phyloP scores from a whole-genome alignment of 2,329 filamentous ascomycete species.

The Boeremia lycopersici region DNA sequence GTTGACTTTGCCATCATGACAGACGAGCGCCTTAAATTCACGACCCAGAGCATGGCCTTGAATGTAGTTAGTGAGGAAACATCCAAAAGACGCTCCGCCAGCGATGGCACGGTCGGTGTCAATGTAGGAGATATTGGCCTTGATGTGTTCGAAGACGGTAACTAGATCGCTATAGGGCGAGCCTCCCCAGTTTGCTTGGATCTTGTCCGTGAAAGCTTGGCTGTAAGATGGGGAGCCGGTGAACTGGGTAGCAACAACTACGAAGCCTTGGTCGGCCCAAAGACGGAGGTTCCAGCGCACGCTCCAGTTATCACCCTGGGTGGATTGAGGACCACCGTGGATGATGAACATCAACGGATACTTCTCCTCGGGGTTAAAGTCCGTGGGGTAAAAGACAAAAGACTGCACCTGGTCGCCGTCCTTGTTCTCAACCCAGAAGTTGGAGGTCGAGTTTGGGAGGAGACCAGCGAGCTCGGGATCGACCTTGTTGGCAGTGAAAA shows the following conservation, averaged over 20 bases:
- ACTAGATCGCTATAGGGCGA: slow-evolving; percentile 82
- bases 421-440: slow-evolving; percentile 73
- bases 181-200: slow-evolving; percentile 81
- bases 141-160: slow-evolving; percentile 76
- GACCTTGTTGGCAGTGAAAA: slow-evolving; percentile 68
- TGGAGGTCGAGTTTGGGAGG: slow-evolving; percentile 64
- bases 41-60: slow-evolving; percentile 83
- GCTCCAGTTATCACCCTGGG: slow-evolving; percentile 77
- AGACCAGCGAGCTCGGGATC: slow-evolving; percentile 70
- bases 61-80: slow-evolving; percentile 73
- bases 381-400: slow-evolving; percentile 66
- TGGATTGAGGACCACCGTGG: slow-evolving; percentile 80
- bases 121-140: slow-evolving; percentile 67
- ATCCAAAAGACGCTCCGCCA: slow-evolving; percentile 64
- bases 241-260: slow-evolving; percentile 80
- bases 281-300: slow-evolving; percentile 84
- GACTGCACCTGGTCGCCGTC: slow-evolving; percentile 66
- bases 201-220: slow-evolving; percentile 76
- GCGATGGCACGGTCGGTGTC: slow-evolving; percentile 75
- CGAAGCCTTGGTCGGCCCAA: slow-evolving; percentile 85
- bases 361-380: slow-evolving; percentile 72
- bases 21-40: slow-evolving; percentile 85
- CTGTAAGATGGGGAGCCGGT: slow-evolving; percentile 84
- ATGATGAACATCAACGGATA: slow-evolving; percentile 81
- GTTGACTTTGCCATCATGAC: slow-evolving; percentile 83